Evolutionary conservation across 768 basidiomycete species (phyloP), one percentile per base, ranked within the genome.

Genomic region (Stropharia rugosoannulata): DNA sequence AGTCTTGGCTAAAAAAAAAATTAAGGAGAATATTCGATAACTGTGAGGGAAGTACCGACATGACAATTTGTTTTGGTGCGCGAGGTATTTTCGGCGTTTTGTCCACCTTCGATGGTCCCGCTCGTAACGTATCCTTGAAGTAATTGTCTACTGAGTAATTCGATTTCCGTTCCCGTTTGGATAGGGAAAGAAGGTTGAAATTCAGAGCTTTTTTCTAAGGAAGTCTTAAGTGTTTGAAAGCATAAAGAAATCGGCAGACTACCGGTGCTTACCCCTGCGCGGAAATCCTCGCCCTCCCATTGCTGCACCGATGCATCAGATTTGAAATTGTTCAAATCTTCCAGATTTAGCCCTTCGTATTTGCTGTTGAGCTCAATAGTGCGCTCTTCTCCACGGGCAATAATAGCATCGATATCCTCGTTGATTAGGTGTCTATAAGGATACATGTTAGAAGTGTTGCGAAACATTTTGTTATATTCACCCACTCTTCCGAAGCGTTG

Each of bases 251-350:
- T 5, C 19, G 29, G 19, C 22, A 37, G 49, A 29, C 37, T 27
- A 35, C 59, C 38, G 36, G 10, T 4, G 69, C 83, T 51, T 62
- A 89, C 87, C 59, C 89, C 91, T 15, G 82, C 68, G 25, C 89
- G 77, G 72, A 94, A 98, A 65, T 96, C 93, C 69, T 97, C 93
- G 35, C 95, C 95, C 64, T 98, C 95, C 95, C 95, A 97, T 63
- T 92, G 90, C 61, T 95, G 91, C 32, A 94, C 84, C 19, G 87
- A 89, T 25, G 87, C 89, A 62, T 98, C 95, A 7, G 92, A 87
- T 72, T 97, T 96, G 83, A 98, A 99, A 75, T 93, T 98, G 68
- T 90, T 95, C 35, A 98, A 77, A 64, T 97, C 95, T 66, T 99
- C 97, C 43, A 99, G 80, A 64, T 93, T 94, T 51, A 98, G 80